Conservation (phyloP, 345 rosid genomes). For the Gossypium anomalum region DNA sequence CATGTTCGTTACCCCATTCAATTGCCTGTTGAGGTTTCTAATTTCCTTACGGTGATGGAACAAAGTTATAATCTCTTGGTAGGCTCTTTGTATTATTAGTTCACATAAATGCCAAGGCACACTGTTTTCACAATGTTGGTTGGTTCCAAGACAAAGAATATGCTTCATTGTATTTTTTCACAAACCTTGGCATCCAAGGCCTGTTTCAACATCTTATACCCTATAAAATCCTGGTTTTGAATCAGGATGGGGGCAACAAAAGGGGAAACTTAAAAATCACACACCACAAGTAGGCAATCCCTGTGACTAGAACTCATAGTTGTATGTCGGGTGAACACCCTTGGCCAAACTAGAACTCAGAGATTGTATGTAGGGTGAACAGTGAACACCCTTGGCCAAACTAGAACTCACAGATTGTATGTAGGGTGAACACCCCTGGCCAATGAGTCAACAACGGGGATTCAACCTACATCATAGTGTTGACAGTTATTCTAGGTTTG, state of each 20-base stretch:
- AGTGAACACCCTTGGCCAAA: too few relatives aligned
- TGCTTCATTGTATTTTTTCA: neutral
- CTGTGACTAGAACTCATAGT: too few relatives aligned
- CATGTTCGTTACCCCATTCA: too few relatives aligned
- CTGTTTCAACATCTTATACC: slow-evolving; percentile 77
- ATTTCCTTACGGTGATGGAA: neutral
- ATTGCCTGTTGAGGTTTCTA: neutral
- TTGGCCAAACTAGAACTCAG: too few relatives aligned
- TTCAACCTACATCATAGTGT: too few relatives aligned
- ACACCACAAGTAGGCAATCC: too few relatives aligned
- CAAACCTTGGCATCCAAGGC: slow-evolving; percentile 72
- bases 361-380: too few relatives aligned
- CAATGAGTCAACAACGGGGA: too few relatives aligned
- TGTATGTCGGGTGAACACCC: too few relatives aligned
- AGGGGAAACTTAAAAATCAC: neutral
- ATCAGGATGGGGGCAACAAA: slow-evolving; percentile 4
- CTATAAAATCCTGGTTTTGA: slow-evolving; percentile 30
- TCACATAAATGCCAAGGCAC: neutral
- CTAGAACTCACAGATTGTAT: too few relatives aligned
- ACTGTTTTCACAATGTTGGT: neutral
- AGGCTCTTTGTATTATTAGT: neutral
- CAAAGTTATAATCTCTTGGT: neutral
- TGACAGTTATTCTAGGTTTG: neutral
- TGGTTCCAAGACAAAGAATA: neutral
- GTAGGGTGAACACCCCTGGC: too few relatives aligned